phyloP scores from a whole-genome alignment of 768 basidiomycete genomes.

The Boletus insuetus region DNA sequence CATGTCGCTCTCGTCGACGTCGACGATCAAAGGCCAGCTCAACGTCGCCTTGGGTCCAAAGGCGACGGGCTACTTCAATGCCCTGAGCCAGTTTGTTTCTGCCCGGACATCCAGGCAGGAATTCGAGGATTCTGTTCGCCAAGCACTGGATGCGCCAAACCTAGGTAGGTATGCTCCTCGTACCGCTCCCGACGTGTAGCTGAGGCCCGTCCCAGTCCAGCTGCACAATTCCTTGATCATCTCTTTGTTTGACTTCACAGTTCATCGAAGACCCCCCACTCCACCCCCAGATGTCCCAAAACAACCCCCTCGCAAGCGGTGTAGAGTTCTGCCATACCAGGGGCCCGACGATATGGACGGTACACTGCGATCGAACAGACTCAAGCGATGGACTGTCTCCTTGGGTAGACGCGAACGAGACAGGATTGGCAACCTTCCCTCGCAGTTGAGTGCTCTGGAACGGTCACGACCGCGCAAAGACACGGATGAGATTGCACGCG shows the following conservation, averaged over 20 bases:
- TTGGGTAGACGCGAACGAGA: slow-evolving; percentile 75
- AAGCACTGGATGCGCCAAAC: slow-evolving; percentile 56
- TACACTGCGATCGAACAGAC: slow-evolving; percentile 55
- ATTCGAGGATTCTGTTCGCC: slow-evolving; percentile 70
- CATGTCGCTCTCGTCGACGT: slow-evolving; percentile 78
- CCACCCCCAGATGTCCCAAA: slow-evolving; percentile 63
- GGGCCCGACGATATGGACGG: slow-evolving; percentile 58
- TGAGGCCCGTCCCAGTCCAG: slow-evolving; percentile 50
- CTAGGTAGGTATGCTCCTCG: slow-evolving; percentile 44
- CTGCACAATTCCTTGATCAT: slow-evolving; percentile 83
- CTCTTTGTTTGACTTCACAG: slow-evolving; percentile 77
- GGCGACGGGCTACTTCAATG: slow-evolving; percentile 57
- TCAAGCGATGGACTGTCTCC: slow-evolving; percentile 74
- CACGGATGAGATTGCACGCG: slow-evolving; percentile 66
- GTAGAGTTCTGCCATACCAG: slow-evolving; percentile 68
- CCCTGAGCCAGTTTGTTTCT: slow-evolving; percentile 64
- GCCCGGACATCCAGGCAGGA: slow-evolving; percentile 69
- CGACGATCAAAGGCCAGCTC: slow-evolving; percentile 69
- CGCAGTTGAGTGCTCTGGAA: slow-evolving; percentile 44
- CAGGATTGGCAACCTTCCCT: slow-evolving; percentile 52
- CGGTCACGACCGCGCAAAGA: slow-evolving; percentile 45
- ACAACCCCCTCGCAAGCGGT: slow-evolving; percentile 63
- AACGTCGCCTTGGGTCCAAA: slow-evolving; percentile 58
- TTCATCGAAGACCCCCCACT: slow-evolving; percentile 63
- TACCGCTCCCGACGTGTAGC: background rate